A percentile compares a stretch with the other conserved stretches of the same genome.
phyloP scores from a whole-genome alignment of 352 stramenopile species.

The Globisporangium irregulare region DNA sequence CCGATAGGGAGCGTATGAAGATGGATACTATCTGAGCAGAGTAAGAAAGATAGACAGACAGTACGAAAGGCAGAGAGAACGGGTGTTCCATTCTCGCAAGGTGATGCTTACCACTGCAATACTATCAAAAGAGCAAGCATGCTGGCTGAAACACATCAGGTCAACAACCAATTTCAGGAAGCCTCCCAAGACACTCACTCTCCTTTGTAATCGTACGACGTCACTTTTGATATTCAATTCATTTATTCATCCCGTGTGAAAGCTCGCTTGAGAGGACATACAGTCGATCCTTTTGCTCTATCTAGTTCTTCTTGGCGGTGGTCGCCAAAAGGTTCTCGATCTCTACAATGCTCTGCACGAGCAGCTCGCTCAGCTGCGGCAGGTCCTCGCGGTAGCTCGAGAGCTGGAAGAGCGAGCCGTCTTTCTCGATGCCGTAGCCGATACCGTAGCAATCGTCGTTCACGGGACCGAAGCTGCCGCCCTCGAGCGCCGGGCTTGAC shows the following conservation, averaged over 20 bases:
- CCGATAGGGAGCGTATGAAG: conserved; percentile 22
- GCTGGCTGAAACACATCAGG: not conserved
- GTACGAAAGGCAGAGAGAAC: not conserved
- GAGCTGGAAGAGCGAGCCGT: conserved; percentile 84
- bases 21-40: not conserved
- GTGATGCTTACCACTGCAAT: not conserved
- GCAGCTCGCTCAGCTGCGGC: conserved; percentile 63
- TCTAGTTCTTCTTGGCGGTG: conserved; percentile 31
- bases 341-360: conserved; percentile 70
- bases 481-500: conserved; percentile 78
- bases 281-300: not conserved
- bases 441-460: conserved; percentile 89
- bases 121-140: not conserved
- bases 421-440: conserved; percentile 84
- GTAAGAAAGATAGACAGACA: not conserved
- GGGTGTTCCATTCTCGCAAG: not conserved
- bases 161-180: not conserved
- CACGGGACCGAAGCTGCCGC: conserved; percentile 88
- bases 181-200: not conserved
- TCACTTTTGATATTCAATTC: not conserved
- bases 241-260: not conserved
- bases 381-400: conserved; percentile 82
- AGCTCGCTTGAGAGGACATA: not conserved
- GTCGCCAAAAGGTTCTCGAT: conserved; percentile 61
- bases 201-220: not conserved